A percentile compares a stretch with the other conserved stretches of the same genome.
Conservation (phyloP, 768 basidiomycete genomes). For the Trametes gibbosa region DNA sequence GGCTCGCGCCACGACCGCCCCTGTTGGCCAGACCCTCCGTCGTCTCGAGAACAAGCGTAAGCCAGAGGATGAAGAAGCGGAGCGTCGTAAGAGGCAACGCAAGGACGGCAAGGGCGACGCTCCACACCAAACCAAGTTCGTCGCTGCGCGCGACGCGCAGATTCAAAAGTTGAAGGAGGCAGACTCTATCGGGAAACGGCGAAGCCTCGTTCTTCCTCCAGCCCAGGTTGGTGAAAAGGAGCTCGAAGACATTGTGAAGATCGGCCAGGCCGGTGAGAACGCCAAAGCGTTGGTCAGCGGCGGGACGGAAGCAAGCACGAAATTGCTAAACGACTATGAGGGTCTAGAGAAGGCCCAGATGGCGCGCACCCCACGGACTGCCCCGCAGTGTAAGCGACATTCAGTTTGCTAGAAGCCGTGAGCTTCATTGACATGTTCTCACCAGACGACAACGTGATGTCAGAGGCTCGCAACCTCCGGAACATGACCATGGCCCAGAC, state of each 20-base stretch:
- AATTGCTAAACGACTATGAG: conserved; percentile 89
- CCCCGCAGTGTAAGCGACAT: conserved; percentile 75
- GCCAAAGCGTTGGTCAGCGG: conserved; percentile 82
- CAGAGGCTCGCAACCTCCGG: conserved; percentile 92
- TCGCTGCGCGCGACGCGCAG: conserved; percentile 95
- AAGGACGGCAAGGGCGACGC: conserved; percentile 57
- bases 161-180: conserved; percentile 98
- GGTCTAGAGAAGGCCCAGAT: conserved; percentile 83
- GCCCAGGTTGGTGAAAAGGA: conserved; percentile 95
- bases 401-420: neutral
- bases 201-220: conserved; percentile 78
- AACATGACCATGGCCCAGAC: conserved; percentile 94
- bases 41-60: conserved; percentile 96
- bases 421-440: conserved; percentile 6
- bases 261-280: conserved; percentile 88
- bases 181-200: conserved; percentile 85
- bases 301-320: conserved; percentile 82
- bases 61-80: conserved; percentile 90
- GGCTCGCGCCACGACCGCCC: conserved; percentile 80
- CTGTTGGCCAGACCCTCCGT: conserved; percentile 86
- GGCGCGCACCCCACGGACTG: conserved; percentile 93
- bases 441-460: conserved; percentile 89
- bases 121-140: conserved; percentile 86
- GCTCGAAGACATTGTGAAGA: conserved; percentile 97
- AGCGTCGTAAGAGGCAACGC: conserved; percentile 85